A percentile compares a stretch with the other conserved stretches of the same genome.
phyloP scores from a whole-genome alignment of 345 rosid genomes.

The Linum tenue region DNA sequence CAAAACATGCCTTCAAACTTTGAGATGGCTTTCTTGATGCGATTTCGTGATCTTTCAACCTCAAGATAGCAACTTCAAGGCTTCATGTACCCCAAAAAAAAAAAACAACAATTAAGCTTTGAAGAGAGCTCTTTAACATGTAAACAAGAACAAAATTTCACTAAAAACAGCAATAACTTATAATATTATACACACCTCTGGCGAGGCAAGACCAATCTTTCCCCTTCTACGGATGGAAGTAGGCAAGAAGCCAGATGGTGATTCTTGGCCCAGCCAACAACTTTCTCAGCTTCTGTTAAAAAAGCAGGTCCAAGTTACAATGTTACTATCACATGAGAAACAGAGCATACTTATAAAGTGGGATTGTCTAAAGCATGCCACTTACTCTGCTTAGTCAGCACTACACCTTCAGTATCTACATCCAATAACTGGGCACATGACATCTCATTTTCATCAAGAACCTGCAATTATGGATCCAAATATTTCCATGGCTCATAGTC shows the following conservation, averaged over 20 bases:
- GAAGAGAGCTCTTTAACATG: slow-evolving; percentile 1
- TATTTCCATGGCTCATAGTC: background rate
- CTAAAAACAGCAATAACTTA: background rate
- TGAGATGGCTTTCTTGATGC: slow-evolving; percentile 55
- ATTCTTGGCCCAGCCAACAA: slow-evolving; percentile 96
- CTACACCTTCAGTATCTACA: slow-evolving; percentile 71
- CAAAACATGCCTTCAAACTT: slow-evolving; percentile 58
- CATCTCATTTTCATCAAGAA: slow-evolving; percentile 83
- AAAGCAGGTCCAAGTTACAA: slow-evolving; percentile 4
- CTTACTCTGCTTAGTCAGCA: slow-evolving; percentile 81
- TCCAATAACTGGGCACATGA: slow-evolving; percentile 65
- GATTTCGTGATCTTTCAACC: slow-evolving; percentile 79
- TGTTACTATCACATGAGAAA: background rate
- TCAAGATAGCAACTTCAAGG: slow-evolving; percentile 69
- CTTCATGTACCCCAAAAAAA: slow-evolving; percentile 35
- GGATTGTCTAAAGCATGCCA: slow-evolving; percentile 10
- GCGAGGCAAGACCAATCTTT: slow-evolving; percentile 58
- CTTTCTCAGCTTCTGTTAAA: slow-evolving; percentile 75
- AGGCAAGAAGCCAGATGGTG: slow-evolving; percentile 64
- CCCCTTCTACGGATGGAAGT: slow-evolving; percentile 59
- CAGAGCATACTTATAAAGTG: background rate
- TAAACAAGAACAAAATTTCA: background rate
- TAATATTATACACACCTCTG: slow-evolving; percentile 48
- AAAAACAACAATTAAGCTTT: slow-evolving; percentile 23
- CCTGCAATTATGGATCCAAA: slow-evolving; percentile 37